A percentile compares a stretch with the other conserved stretches of the same genome.
Evolutionary conservation across 2,329 filamentous ascomycete species (phyloP).

Genomic region (Beauveria brongniartii): DNA sequence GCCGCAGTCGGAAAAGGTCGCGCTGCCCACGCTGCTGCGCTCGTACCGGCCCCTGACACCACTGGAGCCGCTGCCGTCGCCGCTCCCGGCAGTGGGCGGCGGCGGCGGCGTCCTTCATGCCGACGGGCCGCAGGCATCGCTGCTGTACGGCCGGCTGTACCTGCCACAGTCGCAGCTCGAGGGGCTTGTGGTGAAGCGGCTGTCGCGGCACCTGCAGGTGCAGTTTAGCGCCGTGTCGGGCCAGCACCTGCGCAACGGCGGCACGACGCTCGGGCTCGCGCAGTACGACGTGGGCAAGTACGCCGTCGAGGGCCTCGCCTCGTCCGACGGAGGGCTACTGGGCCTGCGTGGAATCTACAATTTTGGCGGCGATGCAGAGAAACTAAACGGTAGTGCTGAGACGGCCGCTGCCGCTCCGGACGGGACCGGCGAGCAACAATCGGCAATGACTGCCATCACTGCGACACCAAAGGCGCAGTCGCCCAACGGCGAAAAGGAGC

Average conservation of each 20-base stretch:
- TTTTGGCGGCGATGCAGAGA: slow-evolving; percentile 65
- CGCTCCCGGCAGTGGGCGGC: background rate
- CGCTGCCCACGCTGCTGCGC: slow-evolving; percentile 67
- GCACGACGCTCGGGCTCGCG: slow-evolving; percentile 63
- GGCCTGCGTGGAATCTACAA: slow-evolving; percentile 89
- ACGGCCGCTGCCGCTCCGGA: background rate
- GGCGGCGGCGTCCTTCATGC: no score
- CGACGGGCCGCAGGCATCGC: slow-evolving; percentile 35
- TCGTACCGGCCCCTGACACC: slow-evolving; percentile 76
- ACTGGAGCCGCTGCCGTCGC: slow-evolving; percentile 28
- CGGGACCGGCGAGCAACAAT: background rate
- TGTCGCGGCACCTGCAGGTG: slow-evolving; percentile 70
- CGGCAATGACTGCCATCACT: background rate
- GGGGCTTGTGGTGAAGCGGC: slow-evolving; percentile 70
- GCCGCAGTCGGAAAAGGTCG: slow-evolving; percentile 63
- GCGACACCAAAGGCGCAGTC: background rate
- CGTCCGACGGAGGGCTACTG: slow-evolving; percentile 82
- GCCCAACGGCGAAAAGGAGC: slow-evolving; percentile 39
- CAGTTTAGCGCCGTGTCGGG: slow-evolving; percentile 74
- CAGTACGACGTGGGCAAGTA: slow-evolving; percentile 84
- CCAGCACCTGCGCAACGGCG: slow-evolving; percentile 62
- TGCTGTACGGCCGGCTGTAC: slow-evolving; percentile 73
- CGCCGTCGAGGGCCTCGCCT: slow-evolving; percentile 82
- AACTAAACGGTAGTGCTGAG: slow-evolving; percentile 2
- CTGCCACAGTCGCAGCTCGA: slow-evolving; percentile 80